Evolutionary conservation across 768 basidiomycete genomes (phyloP), one percentile per base, ranked within the genome.

Genomic region (Lactarius akahatsu): DNA sequence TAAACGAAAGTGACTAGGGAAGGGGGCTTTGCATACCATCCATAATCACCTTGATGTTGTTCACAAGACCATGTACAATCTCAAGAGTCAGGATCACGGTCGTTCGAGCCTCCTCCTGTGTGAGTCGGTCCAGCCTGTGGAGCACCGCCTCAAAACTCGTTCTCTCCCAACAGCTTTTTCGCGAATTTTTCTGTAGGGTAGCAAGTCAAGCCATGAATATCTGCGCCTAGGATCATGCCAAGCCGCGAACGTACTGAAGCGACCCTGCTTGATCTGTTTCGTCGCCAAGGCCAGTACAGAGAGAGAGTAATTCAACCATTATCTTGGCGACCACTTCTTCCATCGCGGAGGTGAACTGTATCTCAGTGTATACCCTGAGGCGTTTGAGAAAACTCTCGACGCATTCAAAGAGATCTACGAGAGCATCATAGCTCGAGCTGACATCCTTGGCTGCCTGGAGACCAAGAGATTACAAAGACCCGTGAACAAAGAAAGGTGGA

Each of bases 241-340:
- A n/a, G n/a, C 15, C 20, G 20, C 43, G 3, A 9, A 15, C 65
- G 20, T 16, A 66, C 65, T 62, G 10, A 66, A n/a, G 8, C 61
- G 36, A 3, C 65, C 47, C n/a, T 57, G 61, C 8, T 47, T 50
- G 1, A 58, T 62, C 16, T 66, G 60, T 5, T 66, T 66, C 0
- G 45, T 66, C 28, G 61, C 61, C 3, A 66, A 36, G n/a, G 55
- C 61, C 40, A 66, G 61, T 10, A 66, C 57, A 1, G 61, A 57
- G 9, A 1, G 61, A 57, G 9, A 66, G 47, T 38, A 66, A 30
- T 26, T 66, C n/a, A 1, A 15, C 61, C 45, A 66, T 34, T 1
- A 66, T 34, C 11, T 58, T 66, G 1, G 50, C 45, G 4, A 62
- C 30, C 1, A 62, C 60, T 8, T 57, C 36, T 9, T 36, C 56